Base-by-base conservation (phyloP, 2,329 filamentous ascomycete genomes). In the Exserohilum rostratum region DNA sequence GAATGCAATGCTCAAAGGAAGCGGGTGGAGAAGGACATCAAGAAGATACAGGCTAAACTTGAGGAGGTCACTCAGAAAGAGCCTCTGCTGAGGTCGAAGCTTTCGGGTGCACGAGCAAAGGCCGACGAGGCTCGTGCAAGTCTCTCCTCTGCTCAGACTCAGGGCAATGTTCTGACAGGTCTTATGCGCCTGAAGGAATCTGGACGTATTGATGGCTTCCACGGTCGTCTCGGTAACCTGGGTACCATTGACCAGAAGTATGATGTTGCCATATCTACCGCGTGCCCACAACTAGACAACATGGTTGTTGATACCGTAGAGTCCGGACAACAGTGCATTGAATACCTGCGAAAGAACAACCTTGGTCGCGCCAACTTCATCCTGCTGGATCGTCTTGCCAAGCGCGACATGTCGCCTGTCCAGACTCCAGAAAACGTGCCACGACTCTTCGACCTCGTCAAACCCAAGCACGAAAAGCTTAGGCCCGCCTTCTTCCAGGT, bases 291-390 rank as follows among this genome's bases (percentile, higher is more conserved):
- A 2, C 85, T 99, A 9, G 91, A 99, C 76, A 96, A 98, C 71
- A 93, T 99, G 76, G 93, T 99, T 9, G 96, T 96, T 0, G 95
- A 98, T 67, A 93, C 91, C 0, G 93, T 98, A 12, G 95, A 98
- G 68, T 90, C 92, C 54, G 95, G 93, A 61, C 95, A 99, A 76
- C 93, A 98, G 73, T 99, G 96, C 75, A 98, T 99, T 60, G 95
- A 98, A 71, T 95, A 99, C 70, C 83, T 99, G 11, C 87, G 95
- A 51, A 99, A 98, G 81, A 99, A 96, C 67, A 97, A 97, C 65
- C 87, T 99, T 3, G 95, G 95, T 11, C 87, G 96, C 66, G 95
- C 93, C 55, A 97, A 97, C 78, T 98, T 99, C 74, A 98, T 99
- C 68, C 90, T 95, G 63, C 83, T 99, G 13, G 91, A 99, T 75